Evolutionary conservation across 306 rosid genomes (phyloP).

Genomic region (Castanopsis chinensis): DNA sequence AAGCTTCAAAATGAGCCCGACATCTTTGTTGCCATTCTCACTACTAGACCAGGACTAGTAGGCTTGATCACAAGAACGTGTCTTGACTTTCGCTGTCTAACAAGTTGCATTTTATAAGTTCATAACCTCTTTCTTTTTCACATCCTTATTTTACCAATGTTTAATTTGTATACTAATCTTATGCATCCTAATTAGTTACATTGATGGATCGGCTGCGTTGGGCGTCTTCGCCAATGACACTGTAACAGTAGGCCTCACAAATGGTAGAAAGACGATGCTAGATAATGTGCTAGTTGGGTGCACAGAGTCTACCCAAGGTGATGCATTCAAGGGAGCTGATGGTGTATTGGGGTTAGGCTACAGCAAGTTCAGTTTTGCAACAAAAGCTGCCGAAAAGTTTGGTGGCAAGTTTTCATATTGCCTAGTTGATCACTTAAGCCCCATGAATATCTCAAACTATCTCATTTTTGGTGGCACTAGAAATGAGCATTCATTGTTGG

Average conservation of each 20-base stretch:
- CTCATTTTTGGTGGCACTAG: slow-evolving; percentile 42
- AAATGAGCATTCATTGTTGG: neutral
- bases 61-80: neutral
- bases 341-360: slow-evolving; percentile 72
- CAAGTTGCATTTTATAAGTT: neutral
- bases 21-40: slow-evolving; percentile 21
- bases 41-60: neutral
- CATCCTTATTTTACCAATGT: neutral
- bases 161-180: slow-evolving; percentile 9
- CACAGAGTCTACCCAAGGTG: slow-evolving; percentile 37
- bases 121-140: neutral
- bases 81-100: neutral
- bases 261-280: slow-evolving; percentile 41
- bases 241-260: slow-evolving; percentile 39
- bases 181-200: slow-evolving; percentile 45
- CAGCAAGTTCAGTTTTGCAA: slow-evolving; percentile 38
- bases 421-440: slow-evolving; percentile 68
- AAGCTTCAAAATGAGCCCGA: slow-evolving; percentile 50
- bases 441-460: slow-evolving; percentile 39
- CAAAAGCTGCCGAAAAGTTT: slow-evolving; percentile 29
- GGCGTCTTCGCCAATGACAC: slow-evolving; percentile 73
- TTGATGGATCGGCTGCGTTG: slow-evolving; percentile 47
- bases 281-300: slow-evolving; percentile 57
- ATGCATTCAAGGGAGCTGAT: slow-evolving; percentile 32
- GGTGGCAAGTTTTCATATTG: slow-evolving; percentile 77